Conservation (phyloP, 2,329 filamentous ascomycete species). For the Pseudogymnoascus sp. region DNA sequence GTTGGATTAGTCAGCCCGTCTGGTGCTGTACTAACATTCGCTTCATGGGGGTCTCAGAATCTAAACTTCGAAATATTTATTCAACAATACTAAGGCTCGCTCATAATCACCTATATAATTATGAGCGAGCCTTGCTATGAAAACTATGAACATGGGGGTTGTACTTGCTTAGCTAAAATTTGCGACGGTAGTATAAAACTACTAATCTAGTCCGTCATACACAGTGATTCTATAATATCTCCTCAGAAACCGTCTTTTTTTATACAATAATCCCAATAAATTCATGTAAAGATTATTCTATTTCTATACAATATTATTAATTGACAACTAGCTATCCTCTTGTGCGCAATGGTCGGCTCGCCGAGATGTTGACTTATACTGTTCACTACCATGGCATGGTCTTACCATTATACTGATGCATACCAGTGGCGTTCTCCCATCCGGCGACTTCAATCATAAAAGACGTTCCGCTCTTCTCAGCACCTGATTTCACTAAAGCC, state of each 20-base stretch:
- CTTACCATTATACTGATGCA: constrained; percentile 9
- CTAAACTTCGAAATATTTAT: background rate
- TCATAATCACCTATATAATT: background rate
- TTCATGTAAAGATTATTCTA: too few species aligned
- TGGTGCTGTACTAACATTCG: background rate
- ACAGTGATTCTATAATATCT: too few species aligned
- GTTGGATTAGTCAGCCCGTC: background rate
- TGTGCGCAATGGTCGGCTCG: background rate
- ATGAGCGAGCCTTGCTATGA: background rate
- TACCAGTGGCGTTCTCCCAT: constrained; percentile 9
- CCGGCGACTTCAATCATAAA: constrained; percentile 10
- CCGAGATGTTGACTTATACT: background rate
- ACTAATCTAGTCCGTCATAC: too few species aligned
- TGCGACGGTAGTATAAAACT: too few species aligned
- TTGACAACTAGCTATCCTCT: background rate
- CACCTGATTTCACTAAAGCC: background rate
- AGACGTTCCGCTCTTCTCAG: constrained; percentile 7
- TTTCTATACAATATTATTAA: background rate
- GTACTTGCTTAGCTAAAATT: too few species aligned
- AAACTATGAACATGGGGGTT: too few species aligned
- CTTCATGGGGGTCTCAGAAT: background rate
- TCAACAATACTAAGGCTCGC: too few species aligned
- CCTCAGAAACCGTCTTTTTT: too few species aligned
- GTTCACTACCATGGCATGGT: constrained; percentile 9
- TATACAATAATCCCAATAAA: too few species aligned